phyloP scores from a whole-genome alignment of 768 basidiomycete species.

The Amanita rubescens region DNA sequence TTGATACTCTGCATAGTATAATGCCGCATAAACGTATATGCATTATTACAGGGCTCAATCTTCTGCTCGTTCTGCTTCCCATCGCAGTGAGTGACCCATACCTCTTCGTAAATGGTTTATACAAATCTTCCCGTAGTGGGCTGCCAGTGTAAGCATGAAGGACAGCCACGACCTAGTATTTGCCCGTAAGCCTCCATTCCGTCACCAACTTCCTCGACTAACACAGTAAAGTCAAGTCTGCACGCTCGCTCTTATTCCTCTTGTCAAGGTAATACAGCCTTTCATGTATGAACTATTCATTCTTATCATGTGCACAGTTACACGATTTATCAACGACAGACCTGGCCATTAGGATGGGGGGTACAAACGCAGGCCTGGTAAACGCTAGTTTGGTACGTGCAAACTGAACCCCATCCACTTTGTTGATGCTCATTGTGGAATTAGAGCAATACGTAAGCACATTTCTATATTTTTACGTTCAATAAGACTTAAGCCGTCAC shows the following conservation, averaged over 20 bases:
- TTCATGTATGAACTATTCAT: neutral
- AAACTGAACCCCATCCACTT: neutral
- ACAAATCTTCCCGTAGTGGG: slow-evolving; percentile 38
- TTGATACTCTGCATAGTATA: slow-evolving; percentile 3
- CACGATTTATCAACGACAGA: slow-evolving; percentile 75
- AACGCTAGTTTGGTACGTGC: slow-evolving; percentile 69
- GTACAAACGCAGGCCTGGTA: slow-evolving; percentile 67
- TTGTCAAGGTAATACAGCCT: slow-evolving; percentile 51
- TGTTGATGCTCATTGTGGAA: slow-evolving; percentile 2
- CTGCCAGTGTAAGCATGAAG: slow-evolving; percentile 39
- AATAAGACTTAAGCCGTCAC: neutral
- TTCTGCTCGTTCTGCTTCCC: slow-evolving; percentile 59
- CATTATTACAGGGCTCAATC: slow-evolving; percentile 79
- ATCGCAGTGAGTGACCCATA: slow-evolving; percentile 43
- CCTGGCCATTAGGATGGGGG: slow-evolving; percentile 68
- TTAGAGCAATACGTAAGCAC: slow-evolving; percentile 61
- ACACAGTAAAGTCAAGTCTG: slow-evolving; percentile 37
- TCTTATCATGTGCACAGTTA: slow-evolving; percentile 33
- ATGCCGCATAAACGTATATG: too few species aligned
- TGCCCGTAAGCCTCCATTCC: slow-evolving; percentile 36
- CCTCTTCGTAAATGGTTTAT: neutral
- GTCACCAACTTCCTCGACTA: neutral
- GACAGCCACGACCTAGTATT: slow-evolving; percentile 51
- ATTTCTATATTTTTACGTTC: neutral
- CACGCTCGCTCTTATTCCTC: slow-evolving; percentile 65